Base-by-base conservation (phyloP, 2,329 filamentous ascomycete genomes). In the Orbilia brochopaga region DNA sequence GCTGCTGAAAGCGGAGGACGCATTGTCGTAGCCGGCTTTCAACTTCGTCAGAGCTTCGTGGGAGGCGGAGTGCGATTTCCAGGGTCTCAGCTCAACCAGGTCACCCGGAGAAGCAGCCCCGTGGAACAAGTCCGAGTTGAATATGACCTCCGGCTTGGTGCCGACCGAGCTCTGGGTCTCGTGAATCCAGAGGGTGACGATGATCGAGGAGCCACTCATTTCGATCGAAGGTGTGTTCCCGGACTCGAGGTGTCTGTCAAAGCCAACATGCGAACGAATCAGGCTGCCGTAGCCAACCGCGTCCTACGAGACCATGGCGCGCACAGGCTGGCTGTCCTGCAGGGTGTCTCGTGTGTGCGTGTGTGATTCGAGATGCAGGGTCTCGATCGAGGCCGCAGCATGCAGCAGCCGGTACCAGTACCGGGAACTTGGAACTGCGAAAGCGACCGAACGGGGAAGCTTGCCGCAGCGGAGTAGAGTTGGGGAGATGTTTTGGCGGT, bases 101-200 rank as follows among this genome's bases (percentile, higher is more conserved):
- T 65, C 67, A 19, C 67, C 67, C 15, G 67, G 67, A 40, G 30
- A 21, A 35, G 67, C 60, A 50, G 52, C 50, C 19, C 55, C 60
- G n/a, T 48, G 40, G 27, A 72, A 72, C 10, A 60, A 10, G 32
- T 72, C 67, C 19, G 46, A 42, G 19, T 72, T 72, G 55, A 72
- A 61, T 24, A 72, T 61, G 52, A 72, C 67, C 50, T 72, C 67
- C 51, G 67, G 67, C 55, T 65, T 72, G 17, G 60, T 46, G 21
- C 52, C 52, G 11, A 46, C 53, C 0, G 67, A 52, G 21, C 44
- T 46, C 51, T 61, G 54, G 42, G 67, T 61, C 17, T 63, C 67
- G 27, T 72, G 67, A 17, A 72, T 65, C 67, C 67, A 72, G 15
- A 72, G 60, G 27, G 23, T 65, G 23, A 65, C 67, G 32, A 65